Evolutionary conservation across 257 asterid genomes (phyloP).

Genomic region (Ligustrum vulgare): DNA sequence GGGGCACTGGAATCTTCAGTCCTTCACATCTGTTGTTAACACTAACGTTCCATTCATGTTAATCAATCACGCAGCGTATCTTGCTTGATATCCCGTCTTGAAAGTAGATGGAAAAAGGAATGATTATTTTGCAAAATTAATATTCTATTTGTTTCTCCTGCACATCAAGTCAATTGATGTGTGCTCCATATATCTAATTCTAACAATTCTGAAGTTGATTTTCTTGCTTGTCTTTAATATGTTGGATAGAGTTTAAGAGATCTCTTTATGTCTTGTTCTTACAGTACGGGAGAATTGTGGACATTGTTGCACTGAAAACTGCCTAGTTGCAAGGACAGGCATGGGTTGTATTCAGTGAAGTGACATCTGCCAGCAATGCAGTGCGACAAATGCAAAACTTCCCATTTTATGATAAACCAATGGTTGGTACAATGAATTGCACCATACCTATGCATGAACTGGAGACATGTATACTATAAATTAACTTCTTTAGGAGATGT

Average conservation of each 20-base stretch:
- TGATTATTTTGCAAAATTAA: not conserved
- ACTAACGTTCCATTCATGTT: not conserved
- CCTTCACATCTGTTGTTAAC: not conserved
- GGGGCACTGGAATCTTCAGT: not conserved
- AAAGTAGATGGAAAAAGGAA: not conserved
- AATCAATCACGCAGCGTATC: not conserved
- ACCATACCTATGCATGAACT: conserved; percentile 8
- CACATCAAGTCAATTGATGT: not conserved
- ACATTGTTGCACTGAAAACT: conserved; percentile 87
- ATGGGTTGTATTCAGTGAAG: conserved; percentile 96
- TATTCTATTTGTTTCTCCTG: not conserved
- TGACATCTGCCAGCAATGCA: conserved; percentile 93
- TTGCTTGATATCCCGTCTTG: not conserved
- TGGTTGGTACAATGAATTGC: conserved; percentile 51
- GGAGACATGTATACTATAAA: not conserved
- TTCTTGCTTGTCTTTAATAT: conserved; percentile 32
- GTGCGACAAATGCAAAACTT: conserved; percentile 97
- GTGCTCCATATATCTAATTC: conserved; percentile 11
- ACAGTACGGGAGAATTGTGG: conserved; percentile 95
- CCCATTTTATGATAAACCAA: conserved; percentile 91
- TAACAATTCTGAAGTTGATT: conserved; percentile 24
- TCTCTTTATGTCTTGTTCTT: conserved; percentile 96
- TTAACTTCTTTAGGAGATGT: conserved; percentile 10
- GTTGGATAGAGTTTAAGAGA: conserved; percentile 94
- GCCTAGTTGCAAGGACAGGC: conserved; percentile 97